A percentile compares a stretch with the other conserved stretches of the same genome.
Evolutionary conservation across 2,329 filamentous ascomycete genomes (phyloP).

Genomic region (Epicoccum nigrum): DNA sequence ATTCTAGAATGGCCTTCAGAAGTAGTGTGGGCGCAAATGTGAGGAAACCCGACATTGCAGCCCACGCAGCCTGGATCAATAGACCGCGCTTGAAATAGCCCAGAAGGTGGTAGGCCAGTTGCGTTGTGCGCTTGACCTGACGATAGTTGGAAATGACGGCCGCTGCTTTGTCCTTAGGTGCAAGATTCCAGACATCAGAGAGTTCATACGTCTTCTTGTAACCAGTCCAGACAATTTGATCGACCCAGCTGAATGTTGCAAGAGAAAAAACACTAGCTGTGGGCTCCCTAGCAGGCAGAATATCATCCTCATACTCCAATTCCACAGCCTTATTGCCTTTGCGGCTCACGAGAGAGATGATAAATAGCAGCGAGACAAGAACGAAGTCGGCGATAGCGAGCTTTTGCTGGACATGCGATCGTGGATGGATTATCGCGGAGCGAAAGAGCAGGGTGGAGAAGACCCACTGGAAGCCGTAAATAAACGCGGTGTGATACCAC

Average conservation of each 20-base stretch:
- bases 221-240: conserved; percentile 85
- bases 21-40: conserved; percentile 92
- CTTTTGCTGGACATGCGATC: conserved; percentile 65
- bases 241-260: conserved; percentile 88
- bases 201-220: conserved; percentile 86
- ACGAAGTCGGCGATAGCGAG: conserved; percentile 76
- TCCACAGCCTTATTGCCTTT: conserved; percentile 91
- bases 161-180: conserved; percentile 86
- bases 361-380: conserved; percentile 74
- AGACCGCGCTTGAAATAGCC: conserved; percentile 82
- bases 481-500: conserved; percentile 89
- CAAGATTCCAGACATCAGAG: conserved; percentile 87
- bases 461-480: conserved; percentile 85
- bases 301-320: conserved; percentile 84
- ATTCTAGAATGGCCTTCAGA: conserved; percentile 88
- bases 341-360: conserved; percentile 79
- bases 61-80: conserved; percentile 79
- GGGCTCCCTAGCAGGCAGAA: conserved; percentile 86
- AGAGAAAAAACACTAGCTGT: conserved; percentile 87
- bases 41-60: conserved; percentile 77
- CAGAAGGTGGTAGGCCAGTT: conserved; percentile 78
- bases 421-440: conserved; percentile 80
- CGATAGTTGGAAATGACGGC: conserved; percentile 81
- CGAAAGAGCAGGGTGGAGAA: conserved; percentile 79
- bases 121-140: conserved; percentile 80